Evolutionary conservation across 768 basidiomycete genomes (phyloP).

Genomic region (Boletus edulis): DNA sequence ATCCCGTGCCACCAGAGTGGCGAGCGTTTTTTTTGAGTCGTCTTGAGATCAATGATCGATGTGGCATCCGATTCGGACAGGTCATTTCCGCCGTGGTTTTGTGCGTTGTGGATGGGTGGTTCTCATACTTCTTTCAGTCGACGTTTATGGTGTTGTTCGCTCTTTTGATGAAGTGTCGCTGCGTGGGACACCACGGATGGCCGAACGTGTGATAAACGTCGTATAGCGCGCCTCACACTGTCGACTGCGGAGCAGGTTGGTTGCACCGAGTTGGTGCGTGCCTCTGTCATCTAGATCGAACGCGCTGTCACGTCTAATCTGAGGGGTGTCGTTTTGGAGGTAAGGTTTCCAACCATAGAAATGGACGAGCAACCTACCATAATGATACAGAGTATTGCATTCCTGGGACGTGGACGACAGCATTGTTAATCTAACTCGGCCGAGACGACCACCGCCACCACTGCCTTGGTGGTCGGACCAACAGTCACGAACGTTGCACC

Average conservation of each 20-base stretch:
- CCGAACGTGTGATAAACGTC: background rate
- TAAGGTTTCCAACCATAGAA: background rate
- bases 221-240: background rate
- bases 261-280: background rate
- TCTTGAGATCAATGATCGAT: slow-evolving; percentile 23
- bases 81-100: slow-evolving; percentile 25
- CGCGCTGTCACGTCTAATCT: slow-evolving; percentile 2
- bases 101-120: background rate
- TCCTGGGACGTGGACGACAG: slow-evolving; percentile 1
- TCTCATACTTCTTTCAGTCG: slow-evolving; percentile 9
- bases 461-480: slow-evolving; percentile 22
- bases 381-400: background rate
- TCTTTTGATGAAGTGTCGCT: slow-evolving; percentile 1
- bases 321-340: background rate
- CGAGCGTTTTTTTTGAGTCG: background rate
- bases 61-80: slow-evolving; percentile 2
- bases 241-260: background rate
- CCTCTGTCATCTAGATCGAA: slow-evolving; percentile 6
- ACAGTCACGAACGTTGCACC: slow-evolving; percentile 1
- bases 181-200: slow-evolving; percentile 6
- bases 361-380: slow-evolving; percentile 1
- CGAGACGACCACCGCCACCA: slow-evolving; percentile 13
- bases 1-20: slow-evolving; percentile 13
- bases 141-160: slow-evolving; percentile 9
- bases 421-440: slow-evolving; percentile 4